Evolutionary conservation across 2,329 filamentous ascomycete genomes (phyloP), one percentile per base, ranked within the genome.

Genomic region (Colletotrichum tanaceti): DNA sequence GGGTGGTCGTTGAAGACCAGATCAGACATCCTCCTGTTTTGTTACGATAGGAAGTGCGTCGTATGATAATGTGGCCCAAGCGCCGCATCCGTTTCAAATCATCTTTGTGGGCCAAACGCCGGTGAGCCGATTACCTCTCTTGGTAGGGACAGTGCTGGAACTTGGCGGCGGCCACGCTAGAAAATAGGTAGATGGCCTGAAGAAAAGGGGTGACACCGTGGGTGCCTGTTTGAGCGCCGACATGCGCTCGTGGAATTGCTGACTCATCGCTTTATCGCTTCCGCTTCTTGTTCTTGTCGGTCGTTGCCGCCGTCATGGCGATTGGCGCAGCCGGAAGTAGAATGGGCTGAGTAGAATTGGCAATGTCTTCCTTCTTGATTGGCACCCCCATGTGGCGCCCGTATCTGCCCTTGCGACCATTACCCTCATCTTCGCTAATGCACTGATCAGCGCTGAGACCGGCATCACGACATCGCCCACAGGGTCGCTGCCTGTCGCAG

Each of bases 351-450:
- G 76, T 46, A 77, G 78, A 69, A 74, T 77, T 64, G 73, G 79
- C 22, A 73, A 82, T 73, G 35, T 90, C 88, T 41, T 87, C 84
- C 68, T 86, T 86, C 77, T 86, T 86, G 74, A 89, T 83, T 60
- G 89, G 87, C 46, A 91, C 89, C 66, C 89, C 89, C 89, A 91
- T 91, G 77, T 91, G 89, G 71, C 89, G 87, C 74, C 89, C 89
- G 77, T 98, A 98, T 66, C 96, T 91, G 71, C 96, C 96, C 81
- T 98, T 98, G 76, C 96, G 92, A 72, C 95, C 96, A 79, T 98
- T 98, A 72, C 94, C 94, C 81, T 99, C 96, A 75, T 99, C 96
- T 80, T 99, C 96, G 79, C 94, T 98, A 80, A 99, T 89, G 80
- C 96, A 99, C 72, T 95, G 93, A 73, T 98, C 96, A 68, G 93